A percentile compares a stretch with the other conserved stretches of the same genome.
Conservation (phyloP, 768 basidiomycete species). For the Thelephora ganbajun region DNA sequence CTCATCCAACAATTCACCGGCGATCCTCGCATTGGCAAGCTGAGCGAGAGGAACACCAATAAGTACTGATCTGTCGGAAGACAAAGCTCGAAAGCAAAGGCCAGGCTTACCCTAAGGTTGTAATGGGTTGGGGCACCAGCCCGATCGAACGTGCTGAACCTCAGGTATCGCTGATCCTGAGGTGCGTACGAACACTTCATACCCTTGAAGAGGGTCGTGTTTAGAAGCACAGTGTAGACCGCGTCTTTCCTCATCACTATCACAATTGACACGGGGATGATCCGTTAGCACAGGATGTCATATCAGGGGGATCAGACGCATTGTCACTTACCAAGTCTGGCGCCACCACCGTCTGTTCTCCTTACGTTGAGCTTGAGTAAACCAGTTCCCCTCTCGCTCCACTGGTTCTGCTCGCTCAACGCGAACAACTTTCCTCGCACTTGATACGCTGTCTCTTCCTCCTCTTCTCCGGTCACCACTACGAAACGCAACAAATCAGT, state of each 20-base stretch:
- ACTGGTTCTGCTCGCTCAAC: slow-evolving; percentile 41
- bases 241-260: slow-evolving; percentile 82
- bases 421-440: slow-evolving; percentile 65
- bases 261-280: not conserved
- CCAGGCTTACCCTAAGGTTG: slow-evolving; percentile 49
- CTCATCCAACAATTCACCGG: slow-evolving; percentile 49
- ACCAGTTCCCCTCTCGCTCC: slow-evolving; percentile 73
- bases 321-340: slow-evolving; percentile 44
- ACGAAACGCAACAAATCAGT: slow-evolving; percentile 2
- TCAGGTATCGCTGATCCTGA: slow-evolving; percentile 68
- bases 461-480: slow-evolving; percentile 75
- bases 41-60: slow-evolving; percentile 12
- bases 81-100: not conserved
- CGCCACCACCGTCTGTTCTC: slow-evolving; percentile 48
- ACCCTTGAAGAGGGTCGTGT: slow-evolving; percentile 63
- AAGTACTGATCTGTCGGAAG: not conserved
- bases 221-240: slow-evolving; percentile 59
- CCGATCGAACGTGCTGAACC: slow-evolving; percentile 56
- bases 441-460: slow-evolving; percentile 64
- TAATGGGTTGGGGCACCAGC: slow-evolving; percentile 48
- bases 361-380: slow-evolving; percentile 55
- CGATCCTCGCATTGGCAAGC: slow-evolving; percentile 60
- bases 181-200: slow-evolving; percentile 54
- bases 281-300: slow-evolving; percentile 3
- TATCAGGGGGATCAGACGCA: not conserved